Conservation (phyloP, 352 stramenopile genomes). For the Plasmopara muralis region DNA sequence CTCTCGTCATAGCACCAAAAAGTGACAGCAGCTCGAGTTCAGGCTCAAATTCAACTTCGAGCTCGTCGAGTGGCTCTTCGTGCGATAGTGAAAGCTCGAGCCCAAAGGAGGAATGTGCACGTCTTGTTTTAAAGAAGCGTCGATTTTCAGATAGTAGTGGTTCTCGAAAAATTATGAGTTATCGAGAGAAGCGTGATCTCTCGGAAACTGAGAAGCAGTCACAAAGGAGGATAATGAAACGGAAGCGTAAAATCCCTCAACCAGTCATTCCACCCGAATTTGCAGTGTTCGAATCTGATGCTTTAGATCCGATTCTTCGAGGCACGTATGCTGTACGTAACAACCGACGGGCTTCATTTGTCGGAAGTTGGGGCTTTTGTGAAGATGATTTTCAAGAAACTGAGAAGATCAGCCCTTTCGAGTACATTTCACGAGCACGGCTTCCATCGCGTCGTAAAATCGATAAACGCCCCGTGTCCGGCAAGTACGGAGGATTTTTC, state of each 20-base stretch:
- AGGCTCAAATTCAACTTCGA: conserved; percentile 19
- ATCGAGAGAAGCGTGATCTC: conserved; percentile 20
- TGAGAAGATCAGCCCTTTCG: conserved; percentile 47
- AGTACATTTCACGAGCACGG: conserved; percentile 47
- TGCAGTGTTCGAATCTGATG: conserved; percentile 36
- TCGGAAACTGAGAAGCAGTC: conserved; percentile 4
- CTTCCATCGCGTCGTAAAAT: conserved; percentile 23
- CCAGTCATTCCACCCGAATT: conserved; percentile 36
- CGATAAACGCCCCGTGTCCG: conserved; percentile 54
- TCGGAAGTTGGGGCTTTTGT: conserved; percentile 58
- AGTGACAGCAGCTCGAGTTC: conserved; percentile 23
- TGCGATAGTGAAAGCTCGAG: conserved; percentile 25
- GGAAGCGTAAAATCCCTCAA: conserved; percentile 19
- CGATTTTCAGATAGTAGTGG: conserved; percentile 6
- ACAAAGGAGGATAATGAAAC: conserved; percentile 4
- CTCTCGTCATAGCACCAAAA: conserved; percentile 17
- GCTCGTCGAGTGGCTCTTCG: conserved; percentile 17
- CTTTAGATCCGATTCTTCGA: conserved; percentile 47
- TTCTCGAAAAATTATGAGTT: conserved; percentile 19
- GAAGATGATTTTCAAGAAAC: conserved; percentile 41
- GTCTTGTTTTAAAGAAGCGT: conserved; percentile 9
- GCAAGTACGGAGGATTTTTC: conserved; percentile 64
- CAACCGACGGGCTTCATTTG: conserved; percentile 42
- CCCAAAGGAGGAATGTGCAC: conserved; percentile 13
- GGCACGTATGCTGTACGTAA: conserved; percentile 40